Base-by-base conservation (phyloP, 371 early-diverging fungal genomes). In the Rhizopus sp. region DNA sequence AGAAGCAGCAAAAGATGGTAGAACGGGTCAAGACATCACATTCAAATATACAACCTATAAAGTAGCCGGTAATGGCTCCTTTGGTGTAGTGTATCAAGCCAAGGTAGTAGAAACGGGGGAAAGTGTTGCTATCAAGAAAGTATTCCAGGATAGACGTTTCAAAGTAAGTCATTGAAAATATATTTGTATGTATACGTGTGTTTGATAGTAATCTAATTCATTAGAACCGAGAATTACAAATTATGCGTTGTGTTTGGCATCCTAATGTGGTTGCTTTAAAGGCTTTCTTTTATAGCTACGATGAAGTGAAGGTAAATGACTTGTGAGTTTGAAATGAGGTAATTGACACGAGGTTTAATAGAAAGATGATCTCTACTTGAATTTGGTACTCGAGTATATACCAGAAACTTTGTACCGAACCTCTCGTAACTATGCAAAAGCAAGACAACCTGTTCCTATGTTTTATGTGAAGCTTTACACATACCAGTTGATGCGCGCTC, bases 1-100 rank as follows among this genome's bases (percentile, higher is more conserved):
- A 50, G 89, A 88, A 29, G 68, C 75, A 47, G 93, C 96, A 4
- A 92, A 87, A 69, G 91, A 93, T 60, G 95, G 93, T 57, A 86
- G 82, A 64, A 85, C 91, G n/a, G 93, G 92, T 29, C 89, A 91
- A 62, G 83, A 89, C 42, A 71, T 85, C 42, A 87, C 91, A 55
- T 87, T 97, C 16, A 78, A 83, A 33, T 97, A 95, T 71, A 90
- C 93, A 15, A 92, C 91, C 62, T 87, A 86, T 73, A 92, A 93
- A 66, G 89, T 93, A 35, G 83, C 94, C 39, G 98, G 98, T 49
- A 95, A 94, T 68, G 98, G 98, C 10, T 93, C 95, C 23, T 97
- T 97, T 75, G 98, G 98, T 40, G 96, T 96, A 9, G 98, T 97
- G 10, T 95, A 91, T 70, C 94, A 94, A 78, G 98, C 96, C 33